Evolutionary conservation across 805 yeast genomes (phyloP).

Genomic region (Tetrapisispora iriomotensis): DNA sequence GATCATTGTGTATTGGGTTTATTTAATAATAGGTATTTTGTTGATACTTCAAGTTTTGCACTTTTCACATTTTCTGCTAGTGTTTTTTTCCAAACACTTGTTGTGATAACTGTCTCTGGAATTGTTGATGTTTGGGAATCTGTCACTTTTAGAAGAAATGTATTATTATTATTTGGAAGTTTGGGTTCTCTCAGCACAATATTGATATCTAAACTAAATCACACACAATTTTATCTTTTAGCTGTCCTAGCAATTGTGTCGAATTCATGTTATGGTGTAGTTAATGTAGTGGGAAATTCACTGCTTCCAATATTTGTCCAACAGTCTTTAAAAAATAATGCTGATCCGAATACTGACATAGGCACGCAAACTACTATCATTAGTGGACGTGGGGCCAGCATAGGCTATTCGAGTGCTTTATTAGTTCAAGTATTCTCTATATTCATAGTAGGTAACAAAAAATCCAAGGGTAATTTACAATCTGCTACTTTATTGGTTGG

Average conservation of each 20-base stretch:
- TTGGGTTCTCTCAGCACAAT: constrained; percentile 50
- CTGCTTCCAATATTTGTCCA: constrained; percentile 52
- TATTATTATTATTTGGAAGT: constrained; percentile 47
- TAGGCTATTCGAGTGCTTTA: constrained; percentile 62
- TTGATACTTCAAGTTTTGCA: constrained; percentile 68
- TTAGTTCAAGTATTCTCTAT: constrained; percentile 56
- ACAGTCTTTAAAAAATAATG: constrained; percentile 26
- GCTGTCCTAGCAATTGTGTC: constrained; percentile 50
- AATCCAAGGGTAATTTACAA: constrained; percentile 32
- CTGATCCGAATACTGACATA: constrained; percentile 1
- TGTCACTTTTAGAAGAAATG: constrained; percentile 41
- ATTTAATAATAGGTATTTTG: constrained; percentile 37
- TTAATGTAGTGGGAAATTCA: constrained; percentile 71
- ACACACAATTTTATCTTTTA: constrained; percentile 25
- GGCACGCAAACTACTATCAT: constrained; percentile 41
- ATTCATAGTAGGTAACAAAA: constrained; percentile 32
- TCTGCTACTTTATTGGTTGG: constrained; percentile 57
- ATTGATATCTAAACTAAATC: constrained; percentile 29
- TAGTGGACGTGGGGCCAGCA: constrained; percentile 61
- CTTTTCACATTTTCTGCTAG: constrained; percentile 62
- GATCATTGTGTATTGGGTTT: constrained; percentile 37
- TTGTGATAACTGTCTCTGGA: constrained; percentile 69
- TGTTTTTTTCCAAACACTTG: constrained; percentile 61
- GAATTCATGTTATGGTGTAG: constrained; percentile 66
- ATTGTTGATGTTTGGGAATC: constrained; percentile 45